Evolutionary conservation across 2,329 filamentous ascomycete genomes (phyloP).

Genomic region (Colletotrichum theobromicola): DNA sequence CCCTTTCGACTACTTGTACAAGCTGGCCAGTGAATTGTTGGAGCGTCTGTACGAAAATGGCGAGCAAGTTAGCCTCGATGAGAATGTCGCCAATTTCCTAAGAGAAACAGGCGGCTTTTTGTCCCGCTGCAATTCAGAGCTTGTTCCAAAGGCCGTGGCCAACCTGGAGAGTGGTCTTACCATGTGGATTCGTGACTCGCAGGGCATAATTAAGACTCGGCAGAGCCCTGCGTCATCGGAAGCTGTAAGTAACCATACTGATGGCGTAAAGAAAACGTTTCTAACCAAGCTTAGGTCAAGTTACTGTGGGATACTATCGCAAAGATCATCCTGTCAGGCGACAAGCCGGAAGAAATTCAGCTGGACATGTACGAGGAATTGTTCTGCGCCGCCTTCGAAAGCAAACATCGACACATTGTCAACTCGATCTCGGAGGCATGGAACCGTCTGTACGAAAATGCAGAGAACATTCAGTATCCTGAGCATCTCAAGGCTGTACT

Average conservation of each 20-base stretch:
- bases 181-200: slow-evolving; percentile 67
- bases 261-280: background rate
- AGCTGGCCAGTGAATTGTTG: slow-evolving; percentile 59
- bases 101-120: slow-evolving; percentile 59
- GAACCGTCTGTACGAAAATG: slow-evolving; percentile 72
- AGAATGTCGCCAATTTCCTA: slow-evolving; percentile 52
- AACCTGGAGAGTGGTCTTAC: slow-evolving; percentile 67
- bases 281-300: slow-evolving; percentile 46
- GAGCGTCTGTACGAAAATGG: slow-evolving; percentile 57
- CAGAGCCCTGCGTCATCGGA: slow-evolving; percentile 44
- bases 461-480: slow-evolving; percentile 68
- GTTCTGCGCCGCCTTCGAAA: slow-evolving; percentile 61
- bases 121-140: slow-evolving; percentile 49
- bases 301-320: slow-evolving; percentile 57
- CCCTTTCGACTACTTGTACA: slow-evolving; percentile 71
- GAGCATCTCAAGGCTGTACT: slow-evolving; percentile 66
- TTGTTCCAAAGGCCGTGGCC: slow-evolving; percentile 60
- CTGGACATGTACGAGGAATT: slow-evolving; percentile 60
- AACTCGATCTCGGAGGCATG: slow-evolving; percentile 61
- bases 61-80: slow-evolving; percentile 39
- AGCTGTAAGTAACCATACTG: slow-evolving; percentile 46
- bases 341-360: slow-evolving; percentile 45
- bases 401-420: slow-evolving; percentile 60
- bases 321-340: slow-evolving; percentile 37
- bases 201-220: slow-evolving; percentile 45